A percentile compares a stretch with the other conserved stretches of the same genome.
These are phyloP conservation scores for Candida alai DNA, from an alignment of 805 yeast species.

Conservation along the genomic window DNA sequence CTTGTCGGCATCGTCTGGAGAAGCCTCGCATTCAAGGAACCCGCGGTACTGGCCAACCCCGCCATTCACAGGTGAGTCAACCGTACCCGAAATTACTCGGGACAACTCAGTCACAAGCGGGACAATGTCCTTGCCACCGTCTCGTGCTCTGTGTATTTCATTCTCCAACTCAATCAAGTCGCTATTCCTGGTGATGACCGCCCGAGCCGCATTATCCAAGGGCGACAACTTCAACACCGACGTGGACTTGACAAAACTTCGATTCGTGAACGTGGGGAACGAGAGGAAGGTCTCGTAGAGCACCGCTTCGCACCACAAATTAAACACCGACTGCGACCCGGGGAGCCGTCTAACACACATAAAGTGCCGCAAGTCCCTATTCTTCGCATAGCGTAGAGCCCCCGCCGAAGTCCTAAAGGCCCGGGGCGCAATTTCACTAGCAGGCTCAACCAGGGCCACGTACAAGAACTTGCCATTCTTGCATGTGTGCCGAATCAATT, in stretches of 20 bases:
- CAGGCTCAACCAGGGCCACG: slow-evolving; percentile 70
- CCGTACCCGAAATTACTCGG: slow-evolving; percentile 75
- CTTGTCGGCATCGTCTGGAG: no score
- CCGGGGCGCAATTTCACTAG: slow-evolving; percentile 46
- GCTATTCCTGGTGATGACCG: slow-evolving; percentile 62
- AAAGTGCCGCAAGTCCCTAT: slow-evolving; percentile 68
- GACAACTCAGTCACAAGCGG: slow-evolving; percentile 61
- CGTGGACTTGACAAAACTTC: slow-evolving; percentile 62
- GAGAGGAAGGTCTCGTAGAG: slow-evolving; percentile 69
- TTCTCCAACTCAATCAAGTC: slow-evolving; percentile 70
- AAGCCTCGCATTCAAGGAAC: slow-evolving; percentile 41
- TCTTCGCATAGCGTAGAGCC: slow-evolving; percentile 69
- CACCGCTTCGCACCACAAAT: slow-evolving; percentile 86
- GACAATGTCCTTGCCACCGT: slow-evolving; percentile 46
- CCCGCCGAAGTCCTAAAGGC: slow-evolving; percentile 50
- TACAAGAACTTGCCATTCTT: slow-evolving; percentile 72
- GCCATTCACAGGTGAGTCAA: slow-evolving; percentile 90
- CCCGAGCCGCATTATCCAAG: slow-evolving; percentile 71
- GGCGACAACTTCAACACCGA: slow-evolving; percentile 66
- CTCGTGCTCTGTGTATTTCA: slow-evolving; percentile 48
- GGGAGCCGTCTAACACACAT: slow-evolving; percentile 68
- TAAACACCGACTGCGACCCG: slow-evolving; percentile 65
- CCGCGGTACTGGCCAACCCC: slow-evolving; percentile 82
- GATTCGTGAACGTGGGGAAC: slow-evolving; percentile 85
- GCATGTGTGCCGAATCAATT: slow-evolving; percentile 42